Evolutionary conservation across 176 grass and related monocot species (phyloP).

Genomic region (Lolium multiflorum): DNA sequence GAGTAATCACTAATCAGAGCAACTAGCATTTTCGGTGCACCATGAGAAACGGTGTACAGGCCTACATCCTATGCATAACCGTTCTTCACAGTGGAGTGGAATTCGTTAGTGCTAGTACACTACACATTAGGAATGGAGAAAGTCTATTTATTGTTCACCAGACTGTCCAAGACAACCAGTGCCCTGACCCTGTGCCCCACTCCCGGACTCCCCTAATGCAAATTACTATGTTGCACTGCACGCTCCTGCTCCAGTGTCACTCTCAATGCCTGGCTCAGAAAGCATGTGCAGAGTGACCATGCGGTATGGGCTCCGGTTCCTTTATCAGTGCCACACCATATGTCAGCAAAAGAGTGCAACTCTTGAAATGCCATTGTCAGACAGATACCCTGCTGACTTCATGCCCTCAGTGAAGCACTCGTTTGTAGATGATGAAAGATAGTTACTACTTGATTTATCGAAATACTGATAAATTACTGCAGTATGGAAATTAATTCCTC

Average conservation of each 20-base stretch:
- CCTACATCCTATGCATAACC: not conserved
- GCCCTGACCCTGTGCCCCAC: not conserved
- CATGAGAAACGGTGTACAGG: not conserved
- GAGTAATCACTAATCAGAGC: not conserved
- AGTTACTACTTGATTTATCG: not conserved
- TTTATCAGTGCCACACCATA: slow-evolving; percentile 2
- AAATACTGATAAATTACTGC: not conserved
- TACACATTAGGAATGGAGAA: not conserved
- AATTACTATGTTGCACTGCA: not conserved
- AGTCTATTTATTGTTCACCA: not conserved
- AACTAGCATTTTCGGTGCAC: not conserved
- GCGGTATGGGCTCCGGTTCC: not conserved
- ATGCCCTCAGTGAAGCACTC: not conserved
- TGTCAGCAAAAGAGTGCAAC: slow-evolving; percentile 7
- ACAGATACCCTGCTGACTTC: not conserved
- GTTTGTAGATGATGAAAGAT: not conserved
- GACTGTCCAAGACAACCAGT: not conserved
- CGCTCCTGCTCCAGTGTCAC: slow-evolving; percentile 8
- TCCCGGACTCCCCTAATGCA: not conserved
- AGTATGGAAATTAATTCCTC: not conserved
- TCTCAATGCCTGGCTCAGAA: not conserved
- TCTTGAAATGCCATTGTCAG: not conserved
- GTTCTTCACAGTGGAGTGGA: not conserved
- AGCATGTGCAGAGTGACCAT: not conserved
- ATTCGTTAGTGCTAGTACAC: not conserved